These are phyloP conservation scores for Isabelozyma rhagii DNA, from an alignment of 805 yeast species.

Conservation along the genomic window DNA sequence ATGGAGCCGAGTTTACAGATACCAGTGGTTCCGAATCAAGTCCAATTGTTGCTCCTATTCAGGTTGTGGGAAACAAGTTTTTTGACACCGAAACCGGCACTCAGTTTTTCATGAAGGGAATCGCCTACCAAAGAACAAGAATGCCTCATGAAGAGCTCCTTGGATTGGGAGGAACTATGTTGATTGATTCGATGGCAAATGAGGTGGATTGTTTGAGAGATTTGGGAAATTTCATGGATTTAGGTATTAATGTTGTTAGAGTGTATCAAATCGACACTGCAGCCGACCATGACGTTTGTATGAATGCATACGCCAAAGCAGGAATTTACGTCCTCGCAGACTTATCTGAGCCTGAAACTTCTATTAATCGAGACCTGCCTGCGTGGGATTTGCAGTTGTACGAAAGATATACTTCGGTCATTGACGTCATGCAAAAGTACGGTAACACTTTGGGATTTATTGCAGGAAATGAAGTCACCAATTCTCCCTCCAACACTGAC, in stretches of 20 bases:
- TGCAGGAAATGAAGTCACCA: constrained; percentile 41
- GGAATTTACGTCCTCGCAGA: constrained; percentile 37
- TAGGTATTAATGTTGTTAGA: constrained; percentile 75
- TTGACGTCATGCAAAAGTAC: constrained; percentile 29
- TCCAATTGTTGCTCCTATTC: constrained; percentile 48
- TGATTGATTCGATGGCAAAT: constrained; percentile 78
- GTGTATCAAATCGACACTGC: constrained; percentile 82
- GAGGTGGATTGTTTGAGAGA: constrained; percentile 71
- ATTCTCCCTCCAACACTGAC: constrained; percentile 19
- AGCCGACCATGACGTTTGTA: constrained; percentile 71
- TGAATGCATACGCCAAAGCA: constrained; percentile 51
- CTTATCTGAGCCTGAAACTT: constrained; percentile 32
- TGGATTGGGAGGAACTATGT: constrained; percentile 18
- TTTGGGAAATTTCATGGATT: constrained; percentile 65
- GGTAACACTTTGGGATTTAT: constrained; percentile 36
- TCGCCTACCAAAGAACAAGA: constrained; percentile 79
- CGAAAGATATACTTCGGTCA: constrained; percentile 29
- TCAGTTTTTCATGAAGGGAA: constrained; percentile 84
- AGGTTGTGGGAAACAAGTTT: constrained; percentile 71
- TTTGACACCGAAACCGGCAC: constrained; percentile 68
- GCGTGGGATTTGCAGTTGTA: constrained; percentile 31
- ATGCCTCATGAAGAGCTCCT: constrained; percentile 34
- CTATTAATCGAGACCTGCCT: constrained; percentile 30
- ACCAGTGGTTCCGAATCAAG: background rate
- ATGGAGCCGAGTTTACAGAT: background rate